phyloP scores from a whole-genome alignment of 2,329 filamentous ascomycete species.

The Aspergillus ustus region DNA sequence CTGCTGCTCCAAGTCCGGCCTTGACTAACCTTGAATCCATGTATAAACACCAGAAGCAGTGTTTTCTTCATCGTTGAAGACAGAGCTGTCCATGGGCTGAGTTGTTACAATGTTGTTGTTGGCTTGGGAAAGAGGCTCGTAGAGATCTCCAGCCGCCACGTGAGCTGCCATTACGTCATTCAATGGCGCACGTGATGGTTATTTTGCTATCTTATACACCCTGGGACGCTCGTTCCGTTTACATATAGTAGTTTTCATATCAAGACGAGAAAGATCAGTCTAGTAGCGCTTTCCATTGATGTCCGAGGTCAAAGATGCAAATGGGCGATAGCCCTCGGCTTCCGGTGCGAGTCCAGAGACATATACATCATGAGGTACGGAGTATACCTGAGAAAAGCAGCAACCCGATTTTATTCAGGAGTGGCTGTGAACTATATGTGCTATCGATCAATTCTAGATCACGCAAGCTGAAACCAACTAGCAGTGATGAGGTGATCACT shows the following conservation, averaged over 20 bases:
- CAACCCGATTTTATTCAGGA: too few relatives aligned
- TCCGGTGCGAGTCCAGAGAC: too few relatives aligned
- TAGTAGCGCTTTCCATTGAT: too few relatives aligned
- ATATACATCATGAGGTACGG: too few relatives aligned
- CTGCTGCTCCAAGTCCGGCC: background rate
- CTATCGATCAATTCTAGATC: background rate
- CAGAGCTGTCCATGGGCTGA: background rate
- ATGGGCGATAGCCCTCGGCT: too few relatives aligned
- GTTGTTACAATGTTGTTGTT: background rate
- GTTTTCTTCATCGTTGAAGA: constrained; percentile 48
- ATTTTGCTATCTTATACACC: background rate
- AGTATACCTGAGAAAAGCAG: too few relatives aligned
- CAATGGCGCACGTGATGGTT: background rate
- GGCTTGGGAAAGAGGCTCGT: background rate
- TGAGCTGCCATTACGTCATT: constrained; percentile 9
- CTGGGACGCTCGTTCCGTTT: too few relatives aligned
- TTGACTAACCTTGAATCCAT: constrained; percentile 53
- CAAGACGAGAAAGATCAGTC: too few relatives aligned
- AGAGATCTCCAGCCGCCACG: background rate
- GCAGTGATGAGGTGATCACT: background rate
- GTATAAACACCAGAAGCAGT: constrained; percentile 53
- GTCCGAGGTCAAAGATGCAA: too few relatives aligned
- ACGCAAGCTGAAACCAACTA: background rate
- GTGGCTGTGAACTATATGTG: too few relatives aligned
- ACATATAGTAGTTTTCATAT: too few relatives aligned